These are phyloP conservation scores for Albophoma yamanashiensis DNA, from an alignment of 2,329 filamentous ascomycete species.

Conservation along the genomic window DNA sequence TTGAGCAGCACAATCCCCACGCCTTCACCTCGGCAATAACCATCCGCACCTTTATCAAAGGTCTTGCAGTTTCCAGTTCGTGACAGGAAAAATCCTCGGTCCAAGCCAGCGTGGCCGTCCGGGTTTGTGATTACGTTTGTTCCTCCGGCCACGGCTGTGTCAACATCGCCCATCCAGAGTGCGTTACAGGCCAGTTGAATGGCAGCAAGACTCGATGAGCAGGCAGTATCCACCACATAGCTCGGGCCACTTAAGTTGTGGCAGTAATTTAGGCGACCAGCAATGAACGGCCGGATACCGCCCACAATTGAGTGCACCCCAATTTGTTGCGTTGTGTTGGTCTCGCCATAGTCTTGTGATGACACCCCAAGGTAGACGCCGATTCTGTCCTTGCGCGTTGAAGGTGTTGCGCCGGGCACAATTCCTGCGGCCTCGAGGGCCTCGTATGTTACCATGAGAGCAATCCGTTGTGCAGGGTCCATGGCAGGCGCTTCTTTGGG, in stretches of 20 bases:
- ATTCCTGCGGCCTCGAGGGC: slow-evolving; percentile 58
- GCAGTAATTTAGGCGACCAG: not conserved
- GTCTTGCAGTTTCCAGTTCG: slow-evolving; percentile 47
- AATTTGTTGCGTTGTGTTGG: no score
- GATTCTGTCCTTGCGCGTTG: slow-evolving; percentile 49
- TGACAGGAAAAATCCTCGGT: slow-evolving; percentile 67
- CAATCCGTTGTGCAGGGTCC: slow-evolving; percentile 56
- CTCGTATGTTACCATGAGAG: slow-evolving; percentile 56
- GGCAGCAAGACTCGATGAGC: slow-evolving; percentile 62
- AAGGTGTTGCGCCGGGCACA: slow-evolving; percentile 51
- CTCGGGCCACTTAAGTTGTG: not conserved
- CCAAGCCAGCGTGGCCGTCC: slow-evolving; percentile 54
- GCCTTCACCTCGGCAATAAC: slow-evolving; percentile 72
- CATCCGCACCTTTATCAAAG: slow-evolving; percentile 70
- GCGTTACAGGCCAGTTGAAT: slow-evolving; percentile 62
- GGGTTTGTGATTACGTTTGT: slow-evolving; percentile 19
- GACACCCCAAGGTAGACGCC: slow-evolving; percentile 67
- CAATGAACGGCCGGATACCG: slow-evolving; percentile 23
- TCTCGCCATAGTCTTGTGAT: slow-evolving; percentile 71
- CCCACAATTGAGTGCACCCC: slow-evolving; percentile 49
- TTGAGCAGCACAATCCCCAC: slow-evolving; percentile 69
- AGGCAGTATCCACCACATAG: slow-evolving; percentile 62
- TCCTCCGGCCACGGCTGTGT: slow-evolving; percentile 72
- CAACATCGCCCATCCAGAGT: slow-evolving; percentile 60
- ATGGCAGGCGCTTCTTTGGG: slow-evolving; percentile 50